Evolutionary conservation across 2,329 filamentous ascomycete species (phyloP), one percentile per base, ranked within the genome.

Genomic region (Fusarium sublunatum): DNA sequence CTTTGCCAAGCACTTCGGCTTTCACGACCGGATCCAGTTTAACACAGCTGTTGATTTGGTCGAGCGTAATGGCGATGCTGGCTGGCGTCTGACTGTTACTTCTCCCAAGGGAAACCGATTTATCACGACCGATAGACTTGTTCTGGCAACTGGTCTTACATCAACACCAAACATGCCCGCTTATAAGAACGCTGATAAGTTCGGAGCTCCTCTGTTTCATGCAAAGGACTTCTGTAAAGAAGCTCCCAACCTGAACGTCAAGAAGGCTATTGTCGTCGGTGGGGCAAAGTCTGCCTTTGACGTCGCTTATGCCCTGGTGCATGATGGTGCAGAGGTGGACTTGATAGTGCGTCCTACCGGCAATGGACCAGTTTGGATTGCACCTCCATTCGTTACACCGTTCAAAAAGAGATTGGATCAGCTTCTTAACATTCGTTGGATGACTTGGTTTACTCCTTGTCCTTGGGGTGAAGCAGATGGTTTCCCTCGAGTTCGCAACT

Each of bases 371-470:
- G 77, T 80, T 0, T 88, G 76, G 77, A 78, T 88, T 65, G 74
- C 82, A 2, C 82, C 83, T 1, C 73, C 81, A 0, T 84, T 84
- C 52, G 85, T 90, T 13, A 89, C 87, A 0, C 86, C 86, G 0
- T 70, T 88, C 40, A 86, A 86, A 71, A 81, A 79, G 41, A 83
- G 82, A 74, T 75, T 90, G 0, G 88, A 91, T 68, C 83, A 86
- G 62, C 76, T 91, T 0, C 48, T 72, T 0, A 68, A 62, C 24
- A 69, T 83, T 1, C 83, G 88, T 0, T 81, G 87, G 59, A 75
- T 90, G 61, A 86, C 83, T 0, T 90, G 86, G 83, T 83, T 91
- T 70, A 85, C 81, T 19, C 88, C 89, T 0, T 90, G 87, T 62
- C 81, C 86, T 2, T 91, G 86, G 85, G 87, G 85, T 2, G 74